Evolutionary conservation across 2,329 filamentous ascomycete genomes (phyloP).

Genomic region (Didymellaceae sp.): DNA sequence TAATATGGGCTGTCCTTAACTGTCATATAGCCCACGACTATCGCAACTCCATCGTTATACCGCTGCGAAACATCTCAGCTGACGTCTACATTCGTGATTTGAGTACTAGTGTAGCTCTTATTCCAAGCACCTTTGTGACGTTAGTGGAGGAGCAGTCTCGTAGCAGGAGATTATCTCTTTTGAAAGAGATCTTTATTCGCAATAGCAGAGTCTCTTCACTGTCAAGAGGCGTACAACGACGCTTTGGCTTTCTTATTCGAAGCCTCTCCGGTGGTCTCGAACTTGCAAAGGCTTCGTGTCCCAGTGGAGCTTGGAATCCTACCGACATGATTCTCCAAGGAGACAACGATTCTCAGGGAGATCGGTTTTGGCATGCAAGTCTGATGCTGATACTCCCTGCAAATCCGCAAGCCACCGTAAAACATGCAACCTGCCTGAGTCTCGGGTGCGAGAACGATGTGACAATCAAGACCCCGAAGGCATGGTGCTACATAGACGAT

Average conservation of each 20-base stretch:
- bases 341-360: not conserved
- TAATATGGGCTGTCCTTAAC: slow-evolving; percentile 14
- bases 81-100: slow-evolving; percentile 18
- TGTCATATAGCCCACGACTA: slow-evolving; percentile 20
- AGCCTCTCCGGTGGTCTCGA: not conserved
- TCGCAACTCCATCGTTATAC: slow-evolving; percentile 18
- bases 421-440: slow-evolving; percentile 4
- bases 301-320: slow-evolving; percentile 14
- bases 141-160: not conserved
- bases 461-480: not conserved
- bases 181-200: slow-evolving; percentile 22
- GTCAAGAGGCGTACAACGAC: slow-evolving; percentile 4
- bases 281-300: not conserved
- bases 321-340: slow-evolving; percentile 19
- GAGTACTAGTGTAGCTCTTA: slow-evolving; percentile 8
- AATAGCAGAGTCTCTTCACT: slow-evolving; percentile 13
- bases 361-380: slow-evolving; percentile 15
- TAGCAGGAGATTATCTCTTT: not conserved
- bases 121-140: not conserved
- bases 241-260: slow-evolving; percentile 22
- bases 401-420: not conserved
- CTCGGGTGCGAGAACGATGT: slow-evolving; percentile 10
- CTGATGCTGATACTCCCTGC: slow-evolving; percentile 1
- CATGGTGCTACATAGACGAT: slow-evolving; percentile 20
- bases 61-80: slow-evolving; percentile 8